These are phyloP conservation scores for Lachancea thermotolerans DNA, from an alignment of 805 yeast genomes.

Conservation along the genomic window DNA sequence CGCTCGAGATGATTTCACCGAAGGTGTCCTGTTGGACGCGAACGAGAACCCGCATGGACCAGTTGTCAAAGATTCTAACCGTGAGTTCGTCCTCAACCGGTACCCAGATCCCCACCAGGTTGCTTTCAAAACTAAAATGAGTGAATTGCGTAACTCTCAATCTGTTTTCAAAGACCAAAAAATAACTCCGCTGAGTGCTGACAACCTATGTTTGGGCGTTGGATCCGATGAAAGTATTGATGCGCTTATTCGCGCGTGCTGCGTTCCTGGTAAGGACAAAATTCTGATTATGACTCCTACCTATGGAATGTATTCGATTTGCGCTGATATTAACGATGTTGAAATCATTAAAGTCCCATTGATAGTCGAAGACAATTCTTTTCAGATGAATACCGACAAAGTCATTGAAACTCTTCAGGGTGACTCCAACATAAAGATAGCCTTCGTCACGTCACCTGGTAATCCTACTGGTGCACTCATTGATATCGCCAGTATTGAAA, in stretches of 20 bases:
- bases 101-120: slow-evolving; percentile 96
- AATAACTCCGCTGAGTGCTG: slow-evolving; percentile 39
- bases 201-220: slow-evolving; percentile 85
- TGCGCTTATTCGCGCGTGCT: slow-evolving; percentile 73
- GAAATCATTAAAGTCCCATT: slow-evolving; percentile 70
- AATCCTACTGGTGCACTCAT: slow-evolving; percentile 83
- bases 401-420: slow-evolving; percentile 44
- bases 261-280: slow-evolving; percentile 78
- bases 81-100: slow-evolving; percentile 66
- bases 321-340: slow-evolving; percentile 86
- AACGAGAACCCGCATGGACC: slow-evolving; percentile 96
- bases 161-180: slow-evolving; percentile 17
- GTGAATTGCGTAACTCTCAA: slow-evolving; percentile 57
- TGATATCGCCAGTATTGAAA: slow-evolving; percentile 41
- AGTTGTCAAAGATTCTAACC: slow-evolving; percentile 43
- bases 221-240: slow-evolving; percentile 97
- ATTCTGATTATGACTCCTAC: slow-evolving; percentile 89
- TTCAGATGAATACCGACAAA: slow-evolving; percentile 53
- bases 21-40: slow-evolving; percentile 86
- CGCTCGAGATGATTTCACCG: slow-evolving; percentile 91
- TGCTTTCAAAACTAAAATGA: slow-evolving; percentile 63
- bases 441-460: slow-evolving; percentile 91
- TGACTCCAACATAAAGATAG: slow-evolving; percentile 63
- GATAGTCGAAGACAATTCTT: slow-evolving; percentile 44
- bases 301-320: slow-evolving; percentile 92